phyloP scores from a whole-genome alignment of 495 filamentous ascomycete species.

The Aspergillus heteromorphus region DNA sequence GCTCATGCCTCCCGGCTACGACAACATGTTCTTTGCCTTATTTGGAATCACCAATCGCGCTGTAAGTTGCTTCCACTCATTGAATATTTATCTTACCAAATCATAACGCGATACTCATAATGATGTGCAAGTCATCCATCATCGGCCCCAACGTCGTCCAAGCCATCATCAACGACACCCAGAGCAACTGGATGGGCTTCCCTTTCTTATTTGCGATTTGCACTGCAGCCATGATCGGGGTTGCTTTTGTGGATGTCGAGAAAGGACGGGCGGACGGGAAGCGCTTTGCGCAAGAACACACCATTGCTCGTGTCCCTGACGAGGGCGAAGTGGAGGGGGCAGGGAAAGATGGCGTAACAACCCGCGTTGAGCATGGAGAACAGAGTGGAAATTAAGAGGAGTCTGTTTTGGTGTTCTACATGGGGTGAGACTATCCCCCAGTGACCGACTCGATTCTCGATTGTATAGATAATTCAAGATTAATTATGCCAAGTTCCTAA shows the following conservation, averaged over 20 bases:
- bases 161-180: slow-evolving; percentile 43
- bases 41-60: slow-evolving; percentile 50
- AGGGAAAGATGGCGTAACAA: too few relatives aligned
- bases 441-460: too few relatives aligned
- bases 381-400: too few relatives aligned
- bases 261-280: slow-evolving; percentile 42
- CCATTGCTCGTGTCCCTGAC: too few relatives aligned
- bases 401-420: too few relatives aligned
- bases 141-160: slow-evolving; percentile 48
- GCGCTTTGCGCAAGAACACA: slow-evolving; percentile 16
- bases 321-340: too few relatives aligned
- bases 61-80: slow-evolving; percentile 24
- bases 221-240: slow-evolving; percentile 33
- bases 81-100: background rate
- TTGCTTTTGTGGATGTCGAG: slow-evolving; percentile 42
- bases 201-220: slow-evolving; percentile 46
- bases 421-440: too few relatives aligned
- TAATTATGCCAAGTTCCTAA: background rate
- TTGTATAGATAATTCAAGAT: too few relatives aligned
- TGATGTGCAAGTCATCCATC: slow-evolving; percentile 36
- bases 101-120: background rate
- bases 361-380: too few relatives aligned
- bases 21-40: slow-evolving; percentile 50
- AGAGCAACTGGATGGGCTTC: slow-evolving; percentile 49
- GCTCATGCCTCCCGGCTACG: slow-evolving; percentile 45